phyloP scores from a whole-genome alignment of 305 asterid species.

The Caryopteris hybrid region DNA sequence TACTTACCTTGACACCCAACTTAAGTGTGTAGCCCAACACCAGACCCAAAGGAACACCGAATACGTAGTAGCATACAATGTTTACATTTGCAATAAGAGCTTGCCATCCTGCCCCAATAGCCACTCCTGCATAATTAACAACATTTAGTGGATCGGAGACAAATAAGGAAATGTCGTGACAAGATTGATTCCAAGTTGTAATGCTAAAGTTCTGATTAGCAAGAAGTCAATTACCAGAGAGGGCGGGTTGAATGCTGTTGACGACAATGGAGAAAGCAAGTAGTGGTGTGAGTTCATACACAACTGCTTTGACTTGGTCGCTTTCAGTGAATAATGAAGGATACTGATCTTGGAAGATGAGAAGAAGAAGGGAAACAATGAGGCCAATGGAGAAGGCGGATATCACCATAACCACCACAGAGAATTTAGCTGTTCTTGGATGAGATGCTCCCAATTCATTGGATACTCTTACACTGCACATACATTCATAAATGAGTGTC shows the following conservation, averaged over 20 bases:
- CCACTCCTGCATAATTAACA: constrained; percentile 26
- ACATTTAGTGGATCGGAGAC: too few relatives aligned
- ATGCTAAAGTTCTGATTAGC: too few relatives aligned
- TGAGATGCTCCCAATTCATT: constrained; percentile 45
- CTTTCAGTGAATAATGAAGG: constrained; percentile 32
- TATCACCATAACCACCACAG: constrained; percentile 34
- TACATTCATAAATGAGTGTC: neutral
- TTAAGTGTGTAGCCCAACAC: constrained; percentile 19
- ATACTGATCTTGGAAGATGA: constrained; percentile 26
- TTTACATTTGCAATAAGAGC: constrained; percentile 29
- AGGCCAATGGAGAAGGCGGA: constrained; percentile 23
- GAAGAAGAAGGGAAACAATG: constrained; percentile 12
- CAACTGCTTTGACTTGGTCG: constrained; percentile 14
- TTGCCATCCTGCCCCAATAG: constrained; percentile 48
- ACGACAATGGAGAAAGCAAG: constrained; percentile 31
- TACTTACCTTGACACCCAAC: constrained; percentile 30
- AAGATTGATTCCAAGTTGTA: too few relatives aligned
- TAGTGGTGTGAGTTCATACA: constrained; percentile 32
- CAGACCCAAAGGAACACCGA: constrained; percentile 34
- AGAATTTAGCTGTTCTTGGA: constrained; percentile 42
- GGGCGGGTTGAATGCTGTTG: constrained; percentile 39
- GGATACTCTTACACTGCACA: constrained; percentile 41
- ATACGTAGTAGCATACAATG: constrained; percentile 25
- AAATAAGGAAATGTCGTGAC: too few relatives aligned
- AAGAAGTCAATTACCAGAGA: constrained; percentile 28